Base-by-base conservation (phyloP, 179 eudicot species). In the Silene vulgaris region DNA sequence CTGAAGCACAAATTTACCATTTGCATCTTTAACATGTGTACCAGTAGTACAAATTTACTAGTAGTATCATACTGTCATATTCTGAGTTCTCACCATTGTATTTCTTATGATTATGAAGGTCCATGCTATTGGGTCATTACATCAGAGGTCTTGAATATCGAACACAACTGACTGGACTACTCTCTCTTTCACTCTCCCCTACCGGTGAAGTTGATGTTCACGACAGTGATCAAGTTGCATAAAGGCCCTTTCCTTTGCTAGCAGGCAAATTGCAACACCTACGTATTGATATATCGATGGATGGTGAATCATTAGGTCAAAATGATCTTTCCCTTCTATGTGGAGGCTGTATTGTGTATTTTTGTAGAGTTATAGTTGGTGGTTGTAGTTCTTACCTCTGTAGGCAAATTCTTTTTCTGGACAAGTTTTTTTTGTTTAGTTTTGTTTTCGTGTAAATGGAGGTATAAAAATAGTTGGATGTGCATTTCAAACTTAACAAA, bases 91-190 rank as follows among this genome's bases (percentile, higher is more conserved):
- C 28, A 48, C 56, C 21, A 19, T 32, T 19, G 56, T 35, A 52
- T 63, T 13, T 65, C 56, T 52, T 29, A 52, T 35, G 0, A 52
- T 52, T 29, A 52, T 35, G 0, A 52, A 89, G 98, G 98, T 93
- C 90, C 78, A 91, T 93, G 98, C 79, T 93, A 81, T 81, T 93
- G 83, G 98, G 98, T 60, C 98, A 93, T 83, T 88, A 93, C 84
- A 82, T 93, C 61, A 87, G 95, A 85, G 97, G 97, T 56, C 89
- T 91, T 2, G 98, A 93, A 82, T 91, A 91, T 68, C 87, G 98
- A 48, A 69, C 87, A 77, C 91, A 93, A 85, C 90, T 93, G 80
- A 79, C 50, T 75, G 88, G 85, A 28, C 85, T 91, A 68, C 85
- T 93, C 65, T 82, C 92, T 16, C 64, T 90, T 75, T 85, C 97